Base-by-base conservation (phyloP, 2,329 filamentous ascomycete species). In the Plectosphaerella sp. region DNA sequence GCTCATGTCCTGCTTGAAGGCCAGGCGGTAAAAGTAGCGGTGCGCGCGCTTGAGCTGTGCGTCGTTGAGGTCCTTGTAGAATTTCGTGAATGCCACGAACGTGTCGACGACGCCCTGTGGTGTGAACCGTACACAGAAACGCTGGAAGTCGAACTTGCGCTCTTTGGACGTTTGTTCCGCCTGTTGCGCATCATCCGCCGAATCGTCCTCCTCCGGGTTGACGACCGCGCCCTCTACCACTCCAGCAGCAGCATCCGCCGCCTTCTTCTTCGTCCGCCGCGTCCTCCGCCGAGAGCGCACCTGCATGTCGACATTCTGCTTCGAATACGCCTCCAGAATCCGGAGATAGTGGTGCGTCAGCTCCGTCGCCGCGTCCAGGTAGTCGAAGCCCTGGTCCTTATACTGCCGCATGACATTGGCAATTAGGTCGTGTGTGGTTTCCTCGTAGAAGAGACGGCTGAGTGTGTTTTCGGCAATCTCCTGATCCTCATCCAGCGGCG, bases 381-480 rank as follows among this genome's bases (percentile, higher is more conserved):
- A 99, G 51, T 91, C 89, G 60, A 97, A 94, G 0, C 90, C 89
- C 71, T 97, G 94, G 54, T 93, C 90, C 59, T 95, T 96, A 73
- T 95, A 97, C n/a, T 81, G 86, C 57, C 87, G 80, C 1, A 93
- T 78, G 50, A 97, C 88, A 54, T 85, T 82, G 28, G 93, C 81
- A 49, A 99, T 82, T 22, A 89, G 80, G 56, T 99, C 93, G 63
- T 99, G 92, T 0, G 92, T 97, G 1, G 89, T 83, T 64, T 97
- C 91, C 69, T 99, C 94, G 71, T 99, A 99, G 67, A 99, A 99
- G n/a, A 99, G 90, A 55, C 93, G 89, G 62, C 88, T 95, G 49
- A 96, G 83, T 12, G 96, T 97, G 61, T 99, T 99, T 66, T 99
- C 93, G 1, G 94, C 93, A 66, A 99, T 97, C 61, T 97, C 94